Evolutionary conservation across 768 basidiomycete genomes (phyloP), one percentile per base, ranked within the genome.

Genomic region (Coprinopsis cinerea): DNA sequence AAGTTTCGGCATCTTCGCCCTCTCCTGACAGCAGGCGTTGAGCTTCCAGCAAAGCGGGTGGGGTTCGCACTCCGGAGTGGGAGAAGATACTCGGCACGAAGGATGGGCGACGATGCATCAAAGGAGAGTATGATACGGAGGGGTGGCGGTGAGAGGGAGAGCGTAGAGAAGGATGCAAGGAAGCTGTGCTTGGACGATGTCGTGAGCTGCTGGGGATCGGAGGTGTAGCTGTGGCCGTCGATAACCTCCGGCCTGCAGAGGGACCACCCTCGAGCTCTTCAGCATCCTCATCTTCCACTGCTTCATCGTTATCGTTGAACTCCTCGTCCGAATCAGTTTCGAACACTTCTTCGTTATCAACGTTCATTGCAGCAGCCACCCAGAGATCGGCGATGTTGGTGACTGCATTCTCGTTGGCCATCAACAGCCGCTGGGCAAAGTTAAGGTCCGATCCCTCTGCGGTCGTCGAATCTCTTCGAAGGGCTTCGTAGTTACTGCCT

Each of bases 331-430:
- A 68, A 49, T 82, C 83, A 10, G 67, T 71, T 57, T 83, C 80
- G 52, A 87, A 88, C 2, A 83, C 83, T 49, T 92, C 84, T 55
- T 93, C 92, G 57, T 88, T 87, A 61, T 95, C 93, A 25, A 85
- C 91, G 52, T 95, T 96, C 70, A 95, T 91, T 4, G 95, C 96
- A 17, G 94, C 88, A 3, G 92, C 92, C 45, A 98, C 91, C 96
- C 96, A 99, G 18, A 99, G 72, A 67, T 97, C 95, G 20, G 92
- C 90, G 60, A 99, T 89, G 57, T 86, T 92, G 49, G 91, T 94
- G 3, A 93, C 92, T 11, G 91, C 87, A 57, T 92, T 88, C 67
- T 96, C 93, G 65, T 96, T 96, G 17, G 95, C 95, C 72, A 94
- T 82, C 37, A 95, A 68, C 20, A 95, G 61, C 52, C 91, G 77